Conservation (phyloP, 2,329 filamentous ascomycete genomes). For the Allantophomopsis cytisporea region DNA sequence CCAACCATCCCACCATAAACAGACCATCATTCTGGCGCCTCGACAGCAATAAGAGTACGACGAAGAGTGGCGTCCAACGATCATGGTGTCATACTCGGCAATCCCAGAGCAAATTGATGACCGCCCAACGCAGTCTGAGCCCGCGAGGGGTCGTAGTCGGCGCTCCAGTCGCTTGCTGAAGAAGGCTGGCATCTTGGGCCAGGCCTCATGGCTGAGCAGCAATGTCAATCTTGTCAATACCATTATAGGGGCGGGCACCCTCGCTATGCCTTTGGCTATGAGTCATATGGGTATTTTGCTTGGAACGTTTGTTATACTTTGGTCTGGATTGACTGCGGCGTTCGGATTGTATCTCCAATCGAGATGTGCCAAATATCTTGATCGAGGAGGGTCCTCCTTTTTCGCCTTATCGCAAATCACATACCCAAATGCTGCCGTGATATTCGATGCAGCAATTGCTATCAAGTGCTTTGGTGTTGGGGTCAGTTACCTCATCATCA, state of each 20-base stretch:
- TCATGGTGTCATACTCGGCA: conserved; percentile 15
- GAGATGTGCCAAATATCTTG: conserved; percentile 83
- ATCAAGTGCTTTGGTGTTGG: conserved; percentile 97
- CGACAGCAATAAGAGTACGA: no score
- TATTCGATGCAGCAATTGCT: conserved; percentile 92
- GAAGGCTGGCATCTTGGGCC: conserved; percentile 51
- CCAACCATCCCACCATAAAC: no score
- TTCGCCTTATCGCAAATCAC: conserved; percentile 95
- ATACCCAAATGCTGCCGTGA: conserved; percentile 87
- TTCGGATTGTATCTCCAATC: conserved; percentile 94
- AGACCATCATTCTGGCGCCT: no score
- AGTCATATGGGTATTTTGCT: conserved; percentile 90
- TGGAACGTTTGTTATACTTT: conserved; percentile 72
- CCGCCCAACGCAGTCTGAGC: not conserved
- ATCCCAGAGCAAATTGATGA: conserved; percentile 3
- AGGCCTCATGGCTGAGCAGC: conserved; percentile 81
- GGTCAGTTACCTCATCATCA: conserved; percentile 96
- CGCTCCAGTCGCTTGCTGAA: conserved; percentile 36
- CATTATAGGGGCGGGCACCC: conserved; percentile 86
- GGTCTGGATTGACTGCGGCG: conserved; percentile 78
- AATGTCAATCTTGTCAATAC: conserved; percentile 95
- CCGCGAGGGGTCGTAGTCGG: no score
- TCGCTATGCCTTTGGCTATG: conserved; percentile 54
- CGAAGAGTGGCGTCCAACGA: no score
- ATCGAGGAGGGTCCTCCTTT: conserved; percentile 79